Base-by-base conservation (phyloP, 331 rosid genomes). In the Erythrophleum ivorense region DNA sequence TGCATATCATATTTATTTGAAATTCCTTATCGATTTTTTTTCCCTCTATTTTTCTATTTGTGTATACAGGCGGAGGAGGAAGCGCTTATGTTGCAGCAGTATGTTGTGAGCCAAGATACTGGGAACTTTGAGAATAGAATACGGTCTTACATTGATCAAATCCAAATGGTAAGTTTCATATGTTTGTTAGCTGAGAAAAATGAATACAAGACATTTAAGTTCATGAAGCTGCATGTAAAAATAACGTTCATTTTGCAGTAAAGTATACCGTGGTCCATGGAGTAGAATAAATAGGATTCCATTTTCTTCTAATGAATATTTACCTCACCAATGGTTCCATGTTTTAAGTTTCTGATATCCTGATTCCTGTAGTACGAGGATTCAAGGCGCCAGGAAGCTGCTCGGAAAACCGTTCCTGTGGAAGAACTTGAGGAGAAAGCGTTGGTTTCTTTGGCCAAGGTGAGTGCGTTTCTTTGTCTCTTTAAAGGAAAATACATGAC, bases 341-440 rank as follows among this genome's bases (percentile, higher is more conserved):
- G 21, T 66, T 75, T 77, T 58, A 68, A 81, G 40, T 84, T 78
- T 64, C 64, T 53, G 78, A 55, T 84, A 63, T 15, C 70, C 45
- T 63, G 45, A 63, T 29, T 78, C 62, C 81, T 83, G 76, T 80
- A 95, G 98, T 95, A 95, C 31, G 98, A 95, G 81, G 97, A 91
- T 43, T 72, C 80, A 65, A 60, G 36, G n/a, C 85, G 91, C 77
- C 98, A 91, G 76, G 98, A 95, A 85, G 94, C 94, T 88, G 98
- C 98, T 53, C 86, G 89, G 79, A 87, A 88, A 76, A 84, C 98
- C 1, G 98, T 89, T 66, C 93, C 97, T 1, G 74, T 84, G 77
- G 94, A 93, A 34, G 97, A 91, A 83, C 98, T 95, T 16, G 90
- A 90, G 86, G 98, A 95, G 97, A 90, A 93, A 81, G 96, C 96